Percentiles rank a stretch among this genome's conserved stretches.
These are phyloP conservation scores for Flagelloscypha sp. DNA, from an alignment of 768 basidiomycete species.

Conservation along the genomic window DNA sequence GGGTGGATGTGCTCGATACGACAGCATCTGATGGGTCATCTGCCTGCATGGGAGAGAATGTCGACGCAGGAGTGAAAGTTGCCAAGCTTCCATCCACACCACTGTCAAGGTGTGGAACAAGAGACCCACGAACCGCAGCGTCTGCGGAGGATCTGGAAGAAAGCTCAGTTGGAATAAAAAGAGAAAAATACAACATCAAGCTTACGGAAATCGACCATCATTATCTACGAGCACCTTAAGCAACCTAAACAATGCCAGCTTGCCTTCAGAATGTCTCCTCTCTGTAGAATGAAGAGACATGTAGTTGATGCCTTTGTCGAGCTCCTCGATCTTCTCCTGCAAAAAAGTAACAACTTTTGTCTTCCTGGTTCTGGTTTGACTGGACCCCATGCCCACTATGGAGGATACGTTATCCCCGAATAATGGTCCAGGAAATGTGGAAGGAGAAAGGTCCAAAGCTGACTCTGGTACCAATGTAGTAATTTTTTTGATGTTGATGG, in stretches of 20 bases:
- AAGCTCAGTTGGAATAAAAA: constrained; percentile 3
- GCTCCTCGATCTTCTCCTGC: constrained; percentile 63
- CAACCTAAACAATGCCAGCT: constrained; percentile 63
- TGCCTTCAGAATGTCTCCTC: constrained; percentile 62
- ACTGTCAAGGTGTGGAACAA: constrained; percentile 54
- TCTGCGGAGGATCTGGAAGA: constrained; percentile 53
- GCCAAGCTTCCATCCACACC: too few species aligned
- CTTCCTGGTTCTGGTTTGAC: constrained; percentile 79
- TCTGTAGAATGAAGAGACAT: constrained; percentile 43
- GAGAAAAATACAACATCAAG: constrained; percentile 7
- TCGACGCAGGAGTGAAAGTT: too few species aligned
- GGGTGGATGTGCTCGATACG: constrained; percentile 34
- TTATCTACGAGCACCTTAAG: constrained; percentile 79
- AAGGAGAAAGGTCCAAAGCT: constrained; percentile 43
- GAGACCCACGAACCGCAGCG: constrained; percentile 59
- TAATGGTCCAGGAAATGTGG: constrained; percentile 80
- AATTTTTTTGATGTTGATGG: constrained; percentile 59
- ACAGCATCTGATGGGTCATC: too few species aligned
- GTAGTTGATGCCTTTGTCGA: constrained; percentile 70
- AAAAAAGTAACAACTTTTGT: constrained; percentile 70
- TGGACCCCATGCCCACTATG: constrained; percentile 49
- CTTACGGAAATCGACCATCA: constrained; percentile 82
- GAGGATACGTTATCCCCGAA: constrained; percentile 67
- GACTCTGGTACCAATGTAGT: constrained; percentile 65
- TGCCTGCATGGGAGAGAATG: too few species aligned